Evolutionary conservation across 768 basidiomycete genomes (phyloP), one percentile per base, ranked within the genome.

Genomic region (Coprinopsis cinerea): DNA sequence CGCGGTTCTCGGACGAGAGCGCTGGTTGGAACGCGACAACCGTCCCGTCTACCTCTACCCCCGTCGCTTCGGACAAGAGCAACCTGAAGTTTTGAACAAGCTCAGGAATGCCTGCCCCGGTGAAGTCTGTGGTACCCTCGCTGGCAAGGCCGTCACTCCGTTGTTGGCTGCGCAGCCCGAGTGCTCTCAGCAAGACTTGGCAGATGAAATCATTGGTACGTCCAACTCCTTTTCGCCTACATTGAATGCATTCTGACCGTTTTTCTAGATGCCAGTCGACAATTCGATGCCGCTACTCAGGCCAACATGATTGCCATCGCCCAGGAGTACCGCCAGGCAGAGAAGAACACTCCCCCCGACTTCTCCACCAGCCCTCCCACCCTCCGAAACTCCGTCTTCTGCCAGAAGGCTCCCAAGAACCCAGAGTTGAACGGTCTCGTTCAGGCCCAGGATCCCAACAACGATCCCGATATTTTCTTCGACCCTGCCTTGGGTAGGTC

Each of bases 291-390:
- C 26, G 63, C 71, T 6, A 79, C 77, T 2, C 72, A 74, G 51
- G 65, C 67, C 3, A 73, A 68, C 44, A 78, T 81, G 77, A 68
- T 81, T 49, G 66, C 69, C 9, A 64, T 79, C 40, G 80, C 79
- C 14, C 54, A 68, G 9, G 72, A 77, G 57, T 79, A 78, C 58
- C 75, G 78, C 40, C 74, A 78, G 54, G 69, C 61, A 0, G 80
- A 81, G 66, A 82, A 79, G 68, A 81, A 82, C 60, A 79, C 79
- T 1, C 77, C 76, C 56, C 78, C 78, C 75, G 78, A 80, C 57
- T 79, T 79, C 60, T 69, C 68, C 9, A 72, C 67, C 1, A 76
- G 78, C 55, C 77, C 81, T 3, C 73, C 75, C 11, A 65, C 68
- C 17, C 55, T 64, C 42, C 67, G 77, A 37, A 79, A 78, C 64